Evolutionary conservation across 1,284 basidiomycete genomes (phyloP).

Genomic region (Ceratobasidium sp.): DNA sequence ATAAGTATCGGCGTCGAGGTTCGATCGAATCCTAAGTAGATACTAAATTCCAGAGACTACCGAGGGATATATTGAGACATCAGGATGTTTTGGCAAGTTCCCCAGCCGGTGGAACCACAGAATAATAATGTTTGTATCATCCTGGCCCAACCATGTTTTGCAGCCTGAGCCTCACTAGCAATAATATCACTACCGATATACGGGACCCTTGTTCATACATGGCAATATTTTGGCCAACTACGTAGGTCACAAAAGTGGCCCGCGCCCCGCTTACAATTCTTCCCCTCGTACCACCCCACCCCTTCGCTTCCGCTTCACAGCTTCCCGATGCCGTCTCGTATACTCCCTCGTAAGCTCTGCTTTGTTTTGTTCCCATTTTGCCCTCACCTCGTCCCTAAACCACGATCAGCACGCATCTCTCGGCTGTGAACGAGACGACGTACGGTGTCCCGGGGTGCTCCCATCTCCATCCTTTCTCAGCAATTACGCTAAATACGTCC

Average conservation of each 20-base stretch:
- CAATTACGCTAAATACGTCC: conserved; percentile 45
- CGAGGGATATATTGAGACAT: no score
- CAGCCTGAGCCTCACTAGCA: no score
- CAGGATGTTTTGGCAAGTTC: no score
- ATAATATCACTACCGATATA: no score
- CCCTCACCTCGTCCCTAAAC: conserved; percentile 47
- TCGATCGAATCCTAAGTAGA: no score
- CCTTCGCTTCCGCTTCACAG: conserved; percentile 45
- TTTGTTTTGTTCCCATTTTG: conserved; percentile 47
- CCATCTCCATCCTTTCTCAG: conserved; percentile 42
- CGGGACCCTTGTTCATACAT: background rate
- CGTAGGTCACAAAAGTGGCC: background rate
- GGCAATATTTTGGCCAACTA: background rate
- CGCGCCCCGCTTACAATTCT: background rate
- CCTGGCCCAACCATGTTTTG: no score
- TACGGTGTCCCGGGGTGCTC: conserved; percentile 49
- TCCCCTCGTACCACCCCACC: conserved; percentile 39
- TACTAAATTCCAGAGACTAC: no score
- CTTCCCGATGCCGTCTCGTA: conserved; percentile 49
- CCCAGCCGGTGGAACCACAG: no score
- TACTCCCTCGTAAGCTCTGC: conserved; percentile 49
- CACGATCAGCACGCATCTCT: background rate
- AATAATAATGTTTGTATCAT: no score
- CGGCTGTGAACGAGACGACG: background rate
- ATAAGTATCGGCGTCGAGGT: no score